Base-by-base conservation (phyloP, 495 filamentous ascomycete genomes). In the Trichoderma parareesei region DNA sequence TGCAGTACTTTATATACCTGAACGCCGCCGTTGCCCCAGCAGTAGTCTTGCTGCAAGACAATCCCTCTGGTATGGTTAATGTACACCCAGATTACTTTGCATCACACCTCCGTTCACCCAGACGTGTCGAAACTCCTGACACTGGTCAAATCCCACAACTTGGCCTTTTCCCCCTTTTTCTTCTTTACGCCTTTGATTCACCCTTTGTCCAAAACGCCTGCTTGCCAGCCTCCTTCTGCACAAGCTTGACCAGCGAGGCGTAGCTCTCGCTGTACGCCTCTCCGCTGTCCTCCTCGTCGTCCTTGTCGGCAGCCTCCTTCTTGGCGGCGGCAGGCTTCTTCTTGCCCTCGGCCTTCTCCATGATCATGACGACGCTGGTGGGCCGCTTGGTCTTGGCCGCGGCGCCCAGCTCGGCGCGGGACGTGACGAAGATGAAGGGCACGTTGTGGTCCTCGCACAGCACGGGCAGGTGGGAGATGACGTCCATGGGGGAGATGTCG, bases 391-490 rank as follows among this genome's bases (percentile, higher is more conserved):
- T 98, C 67, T 85, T 87, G 37, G 92, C 91, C 37, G 94, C 92
- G 64, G 89, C 87, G 69, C 95, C 95, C 53, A 99, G 85, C 76
- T 97, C 91, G 63, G 90, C 91, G 66, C 94, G 87, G 60, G 87
- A 91, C 40, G 85, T 82, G 66, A 98, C 88, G 77, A 91, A 99
- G 69, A 98, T 80, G 77, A 98, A 99, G 4, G 93, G 93, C 62
- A 97, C 88, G 71, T 87, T 87, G 81, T 97, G 92, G 78, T 97
- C 92, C 78, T 99, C 94, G 83, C 95, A 98, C 55, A 98, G 87
- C 16, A 98, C 89, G 63, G 94, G 94, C 69, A 99, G 89, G 77
- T 98, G 94, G 60, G 90, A 93, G 78, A 98, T 96, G 70, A 97
- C 92, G 73, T 97, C 93, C 88, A 92, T 90, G 65, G 94, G 94